phyloP scores from a whole-genome alignment of 345 rosid species.

The Linum usitatissimum region DNA sequence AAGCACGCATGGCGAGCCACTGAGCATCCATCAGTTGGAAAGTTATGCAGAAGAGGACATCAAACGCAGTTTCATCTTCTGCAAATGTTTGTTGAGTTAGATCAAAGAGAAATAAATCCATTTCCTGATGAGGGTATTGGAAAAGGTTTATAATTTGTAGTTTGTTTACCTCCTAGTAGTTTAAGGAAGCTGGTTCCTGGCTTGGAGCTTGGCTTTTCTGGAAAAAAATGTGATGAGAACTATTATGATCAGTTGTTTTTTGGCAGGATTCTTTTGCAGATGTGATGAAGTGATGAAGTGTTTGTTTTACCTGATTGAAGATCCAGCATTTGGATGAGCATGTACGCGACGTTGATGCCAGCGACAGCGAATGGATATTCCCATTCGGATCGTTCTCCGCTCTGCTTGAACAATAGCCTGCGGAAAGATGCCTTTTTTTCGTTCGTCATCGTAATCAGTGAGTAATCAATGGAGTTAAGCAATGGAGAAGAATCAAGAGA shows the following conservation, averaged over 20 bases:
- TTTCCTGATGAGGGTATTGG: neutral
- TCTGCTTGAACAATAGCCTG: conserved; percentile 85
- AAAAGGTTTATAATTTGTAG: neutral
- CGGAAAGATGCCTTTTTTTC: conserved; percentile 87
- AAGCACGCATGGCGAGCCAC: conserved; percentile 98
- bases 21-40: conserved; percentile 98
- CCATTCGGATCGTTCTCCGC: conserved; percentile 78
- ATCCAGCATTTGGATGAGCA: conserved; percentile 95
- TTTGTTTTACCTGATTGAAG: conserved; percentile 52
- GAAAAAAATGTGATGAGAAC: conserved; percentile 13
- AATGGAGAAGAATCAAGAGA: conserved; percentile 9
- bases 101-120: neutral
- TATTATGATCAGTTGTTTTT: neutral
- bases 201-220: conserved; percentile 71
- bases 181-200: conserved; percentile 70
- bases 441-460: conserved; percentile 21
- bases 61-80: conserved; percentile 95
- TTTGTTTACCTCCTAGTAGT: conserved; percentile 69
- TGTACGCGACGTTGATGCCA: conserved; percentile 83
- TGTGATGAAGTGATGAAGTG: conserved; percentile 5
- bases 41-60: conserved; percentile 80
- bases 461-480: conserved; percentile 3
- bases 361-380: conserved; percentile 99
- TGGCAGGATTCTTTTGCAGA: too few relatives aligned
- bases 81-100: neutral